These are phyloP conservation scores for Gamsiella multidivaricata DNA, from an alignment of 192 early-diverging fungal genomes.

Conservation along the genomic window DNA sequence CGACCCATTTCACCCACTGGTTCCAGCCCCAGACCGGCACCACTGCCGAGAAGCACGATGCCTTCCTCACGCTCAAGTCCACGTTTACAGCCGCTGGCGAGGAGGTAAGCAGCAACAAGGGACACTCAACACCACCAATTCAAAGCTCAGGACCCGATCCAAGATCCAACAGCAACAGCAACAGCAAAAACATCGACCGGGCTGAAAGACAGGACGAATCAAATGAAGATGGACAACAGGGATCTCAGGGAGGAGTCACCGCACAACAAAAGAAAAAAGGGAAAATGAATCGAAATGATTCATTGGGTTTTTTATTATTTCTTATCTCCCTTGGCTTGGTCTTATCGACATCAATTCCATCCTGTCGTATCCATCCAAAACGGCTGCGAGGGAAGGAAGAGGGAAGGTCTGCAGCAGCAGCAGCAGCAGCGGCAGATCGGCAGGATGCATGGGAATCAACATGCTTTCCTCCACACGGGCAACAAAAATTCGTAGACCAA, in stretches of 20 bases:
- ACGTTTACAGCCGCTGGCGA: slow-evolving; percentile 85
- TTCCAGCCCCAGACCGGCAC: slow-evolving; percentile 99
- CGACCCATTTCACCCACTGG: slow-evolving; percentile 99
- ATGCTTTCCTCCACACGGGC: neutral
- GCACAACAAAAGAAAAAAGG: neutral
- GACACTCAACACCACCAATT: too few relatives aligned
- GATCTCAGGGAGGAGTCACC: neutral
- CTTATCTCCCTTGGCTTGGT: too few relatives aligned
- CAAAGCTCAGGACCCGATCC: too few relatives aligned
- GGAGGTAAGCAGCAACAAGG: slow-evolving; percentile 68
- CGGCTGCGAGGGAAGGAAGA: neutral
- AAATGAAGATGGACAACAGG: neutral
- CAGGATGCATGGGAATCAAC: neutral
- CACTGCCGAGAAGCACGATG: slow-evolving; percentile 99
- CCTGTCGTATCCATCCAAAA: neutral
- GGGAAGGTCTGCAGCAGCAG: neutral
- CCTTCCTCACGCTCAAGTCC: slow-evolving; percentile 92
- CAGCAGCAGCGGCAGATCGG: too few relatives aligned
- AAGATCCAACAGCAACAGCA: too few relatives aligned
- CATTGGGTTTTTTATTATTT: slow-evolving; percentile 5
- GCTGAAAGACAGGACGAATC: neutral
- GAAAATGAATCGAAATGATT: slow-evolving; percentile 16
- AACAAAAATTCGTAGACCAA: slow-evolving; percentile 10
- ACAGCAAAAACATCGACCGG: too few relatives aligned
- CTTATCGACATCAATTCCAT: neutral